Conservation (phyloP, 2,329 filamentous ascomycete genomes). For the Pestalotiopsis sp. region DNA sequence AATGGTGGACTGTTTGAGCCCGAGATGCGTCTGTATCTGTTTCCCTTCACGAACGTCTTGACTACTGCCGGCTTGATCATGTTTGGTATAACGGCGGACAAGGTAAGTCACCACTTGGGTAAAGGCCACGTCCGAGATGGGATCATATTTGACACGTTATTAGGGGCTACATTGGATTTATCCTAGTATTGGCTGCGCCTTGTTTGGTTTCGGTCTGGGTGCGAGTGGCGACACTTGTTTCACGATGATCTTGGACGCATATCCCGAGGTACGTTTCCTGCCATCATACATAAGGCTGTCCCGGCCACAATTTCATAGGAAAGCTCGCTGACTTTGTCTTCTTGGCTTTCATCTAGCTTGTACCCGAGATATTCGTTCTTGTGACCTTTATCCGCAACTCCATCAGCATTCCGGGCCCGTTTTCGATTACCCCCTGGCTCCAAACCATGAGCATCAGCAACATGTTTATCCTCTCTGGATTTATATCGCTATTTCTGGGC, state of each 20-base stretch:
- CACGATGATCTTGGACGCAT: conserved; percentile 37
- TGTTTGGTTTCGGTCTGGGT: conserved; percentile 39
- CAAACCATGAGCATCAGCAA: conserved; percentile 13
- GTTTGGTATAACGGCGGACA: conserved; percentile 36
- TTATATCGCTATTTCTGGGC: background rate
- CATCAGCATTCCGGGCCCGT: conserved; percentile 30
- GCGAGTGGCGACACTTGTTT: conserved; percentile 36
- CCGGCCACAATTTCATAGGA: background rate
- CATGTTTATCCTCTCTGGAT: conserved; percentile 5
- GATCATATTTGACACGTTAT: background rate
- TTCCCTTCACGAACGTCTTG: conserved; percentile 25
- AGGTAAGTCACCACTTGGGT: conserved; percentile 24
- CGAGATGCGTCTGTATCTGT: conserved; percentile 40
- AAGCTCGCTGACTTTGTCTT: background rate
- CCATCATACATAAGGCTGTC: background rate
- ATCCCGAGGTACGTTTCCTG: conserved; percentile 30
- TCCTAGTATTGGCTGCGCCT: conserved; percentile 34
- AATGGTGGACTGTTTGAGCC: conserved; percentile 44
- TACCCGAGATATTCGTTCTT: conserved; percentile 27
- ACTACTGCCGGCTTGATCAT: conserved; percentile 38
- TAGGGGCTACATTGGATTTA: conserved; percentile 45
- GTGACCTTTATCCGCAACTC: conserved; percentile 32
- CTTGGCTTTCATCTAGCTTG: conserved; percentile 8
- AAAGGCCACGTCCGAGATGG: background rate
- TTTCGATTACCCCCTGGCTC: conserved; percentile 31